Evolutionary conservation across 208 protist species (phyloP).

Genomic region (Acanthamoeba lugdunensis): DNA sequence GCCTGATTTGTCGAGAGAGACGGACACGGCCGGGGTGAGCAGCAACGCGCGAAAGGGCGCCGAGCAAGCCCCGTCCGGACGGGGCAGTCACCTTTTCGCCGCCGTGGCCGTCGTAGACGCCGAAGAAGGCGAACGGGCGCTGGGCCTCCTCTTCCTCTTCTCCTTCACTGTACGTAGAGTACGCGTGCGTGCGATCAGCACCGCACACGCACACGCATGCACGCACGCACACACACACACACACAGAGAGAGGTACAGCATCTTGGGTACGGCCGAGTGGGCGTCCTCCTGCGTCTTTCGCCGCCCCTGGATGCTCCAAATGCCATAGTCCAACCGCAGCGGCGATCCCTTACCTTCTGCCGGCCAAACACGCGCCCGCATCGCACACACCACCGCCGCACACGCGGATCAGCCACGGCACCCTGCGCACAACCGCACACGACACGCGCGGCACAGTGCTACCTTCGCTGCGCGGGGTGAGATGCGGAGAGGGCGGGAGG

Average conservation of each 20-base stretch:
- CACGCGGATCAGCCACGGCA: neutral
- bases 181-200: no score
- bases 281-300: slow-evolving; percentile 68
- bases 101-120: slow-evolving; percentile 66
- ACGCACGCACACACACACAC: neutral
- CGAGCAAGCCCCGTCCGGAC: no score
- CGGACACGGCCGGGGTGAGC: no score
- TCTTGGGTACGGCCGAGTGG: slow-evolving; percentile 18
- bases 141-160: slow-evolving; percentile 21
- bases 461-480: neutral
- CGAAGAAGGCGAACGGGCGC: slow-evolving; percentile 64
- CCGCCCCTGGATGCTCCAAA: slow-evolving; percentile 63
- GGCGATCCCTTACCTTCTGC: neutral
- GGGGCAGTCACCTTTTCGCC: slow-evolving; percentile 41
- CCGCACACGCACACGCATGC: neutral
- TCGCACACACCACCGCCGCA: neutral
- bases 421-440: no score
- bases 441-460: neutral
- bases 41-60: no score
- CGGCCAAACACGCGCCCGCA: no score
- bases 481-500: neutral
- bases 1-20: neutral
- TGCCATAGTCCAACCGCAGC: slow-evolving; percentile 35
- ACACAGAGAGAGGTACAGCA: neutral
- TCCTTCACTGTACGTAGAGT: neutral